A percentile compares a stretch with the other conserved stretches of the same genome.
Evolutionary conservation across 2,329 filamentous ascomycete species (phyloP).

Genomic region (Davidsoniella virescens): DNA sequence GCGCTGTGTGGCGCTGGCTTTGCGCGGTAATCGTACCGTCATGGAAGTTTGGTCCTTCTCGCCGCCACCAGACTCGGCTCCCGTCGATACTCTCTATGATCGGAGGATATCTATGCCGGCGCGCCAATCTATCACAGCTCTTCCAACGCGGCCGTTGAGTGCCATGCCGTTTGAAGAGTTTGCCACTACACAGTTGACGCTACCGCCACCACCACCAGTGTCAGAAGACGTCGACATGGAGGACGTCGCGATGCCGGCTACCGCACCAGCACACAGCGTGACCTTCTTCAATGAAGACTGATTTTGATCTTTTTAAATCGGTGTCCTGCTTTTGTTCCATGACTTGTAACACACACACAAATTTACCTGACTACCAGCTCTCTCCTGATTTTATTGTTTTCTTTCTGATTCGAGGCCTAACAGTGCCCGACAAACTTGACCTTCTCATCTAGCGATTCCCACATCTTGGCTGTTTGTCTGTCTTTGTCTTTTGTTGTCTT

Average conservation of each 20-base stretch:
- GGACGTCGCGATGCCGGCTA: slow-evolving; percentile 35
- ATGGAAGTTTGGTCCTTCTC: slow-evolving; percentile 99
- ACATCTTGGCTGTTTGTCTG: no score
- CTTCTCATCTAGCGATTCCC: no score
- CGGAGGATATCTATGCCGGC: slow-evolving; percentile 34
- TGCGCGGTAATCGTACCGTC: slow-evolving; percentile 68
- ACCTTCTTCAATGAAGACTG: slow-evolving; percentile 10
- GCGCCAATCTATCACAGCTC: slow-evolving; percentile 26
- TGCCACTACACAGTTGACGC: slow-evolving; percentile 17
- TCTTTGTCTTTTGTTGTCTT: no score
- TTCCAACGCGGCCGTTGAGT: slow-evolving; percentile 33
- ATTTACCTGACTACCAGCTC: no score
- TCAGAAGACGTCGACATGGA: slow-evolving; percentile 39
- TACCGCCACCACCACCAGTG: slow-evolving; percentile 18
- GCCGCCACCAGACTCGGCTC: slow-evolving; percentile 30
- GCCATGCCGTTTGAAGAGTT: slow-evolving; percentile 31
- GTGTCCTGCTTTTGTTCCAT: no score
- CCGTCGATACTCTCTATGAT: slow-evolving; percentile 48
- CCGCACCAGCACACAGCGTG: slow-evolving; percentile 31
- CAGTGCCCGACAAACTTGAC: no score
- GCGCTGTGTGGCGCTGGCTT: slow-evolving; percentile 91
- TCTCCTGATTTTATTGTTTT: no score
- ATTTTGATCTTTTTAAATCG: no score
- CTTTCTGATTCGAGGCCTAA: no score
- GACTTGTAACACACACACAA: no score